Evolutionary conservation across 257 asterid genomes (phyloP).

Genomic region (Eucommia ulmoides): DNA sequence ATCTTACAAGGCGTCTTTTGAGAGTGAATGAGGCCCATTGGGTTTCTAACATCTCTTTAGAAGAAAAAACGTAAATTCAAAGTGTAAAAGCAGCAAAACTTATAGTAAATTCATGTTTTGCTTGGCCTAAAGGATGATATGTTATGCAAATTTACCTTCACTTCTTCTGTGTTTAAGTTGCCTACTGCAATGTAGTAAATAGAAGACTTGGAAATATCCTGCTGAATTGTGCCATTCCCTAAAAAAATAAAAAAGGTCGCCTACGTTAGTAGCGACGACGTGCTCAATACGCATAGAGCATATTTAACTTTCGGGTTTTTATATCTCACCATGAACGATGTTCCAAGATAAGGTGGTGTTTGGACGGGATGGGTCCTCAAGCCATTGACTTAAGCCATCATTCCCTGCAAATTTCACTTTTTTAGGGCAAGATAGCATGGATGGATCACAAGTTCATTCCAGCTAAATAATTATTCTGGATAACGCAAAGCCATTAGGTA

Average conservation of each 20-base stretch:
- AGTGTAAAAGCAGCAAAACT: no score
- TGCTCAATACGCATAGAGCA: not conserved
- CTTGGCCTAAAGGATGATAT: no score
- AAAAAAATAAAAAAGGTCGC: conserved; percentile 15
- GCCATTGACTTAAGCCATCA: conserved; percentile 53
- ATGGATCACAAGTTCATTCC: no score
- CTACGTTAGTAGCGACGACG: conserved; percentile 14
- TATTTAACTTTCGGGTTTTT: conserved; percentile 3
- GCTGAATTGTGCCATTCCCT: conserved; percentile 62
- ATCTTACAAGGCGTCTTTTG: no score
- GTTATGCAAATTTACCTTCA: conserved; percentile 31
- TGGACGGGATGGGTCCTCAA: conserved; percentile 60
- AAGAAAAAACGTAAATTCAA: no score
- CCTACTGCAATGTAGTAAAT: conserved; percentile 58
- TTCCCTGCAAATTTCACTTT: conserved; percentile 35
- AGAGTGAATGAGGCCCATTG: no score
- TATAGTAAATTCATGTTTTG: no score
- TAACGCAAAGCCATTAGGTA: no score
- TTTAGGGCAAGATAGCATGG: conserved; percentile 12
- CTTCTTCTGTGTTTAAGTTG: conserved; percentile 45
- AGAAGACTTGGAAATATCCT: conserved; percentile 37
- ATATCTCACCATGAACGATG: conserved; percentile 49
- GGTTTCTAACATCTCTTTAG: no score
- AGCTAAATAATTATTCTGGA: no score
- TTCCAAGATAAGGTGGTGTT: conserved; percentile 47